Evolutionary conservation across 768 basidiomycete genomes (phyloP), one percentile per base, ranked within the genome.

Genomic region (Chiua virens): DNA sequence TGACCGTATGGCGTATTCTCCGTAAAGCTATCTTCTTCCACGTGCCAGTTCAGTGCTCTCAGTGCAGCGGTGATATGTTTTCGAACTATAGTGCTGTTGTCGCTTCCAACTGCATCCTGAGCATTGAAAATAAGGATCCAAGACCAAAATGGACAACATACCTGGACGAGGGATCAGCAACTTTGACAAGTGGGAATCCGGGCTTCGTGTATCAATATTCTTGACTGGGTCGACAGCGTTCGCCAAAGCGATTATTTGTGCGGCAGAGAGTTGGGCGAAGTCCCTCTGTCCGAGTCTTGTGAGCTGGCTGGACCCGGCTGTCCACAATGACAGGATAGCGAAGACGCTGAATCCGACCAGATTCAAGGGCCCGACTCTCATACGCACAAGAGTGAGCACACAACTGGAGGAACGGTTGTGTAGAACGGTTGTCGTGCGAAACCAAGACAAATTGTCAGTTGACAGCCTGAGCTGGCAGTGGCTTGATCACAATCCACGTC

Each of bases 91-190:
- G 92, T 93, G 63, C 81, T 94, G 59, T 87, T 92, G 39, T 75
- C 79, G 17, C 86, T 87, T 60, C 80, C 87, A 53, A 84, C 88
- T 88, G 49, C 34, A 28, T 8, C 13, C 15, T 21, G 40, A 23
- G 27, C 30, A 48, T 53, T 23, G 58, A 45, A 38, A 42, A 47
- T 35, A 39, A 21, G 17, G 30, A 38, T 21, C 9, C 11, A 14
- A 13, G 11, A 43, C 40, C 23, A 49, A 47, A 51, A 45, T 35
- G 55, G 11, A 42, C 3, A 34, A 78, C 83, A 61, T 73, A 88
- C 91, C 77, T 45, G 85, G 72, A 57, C 96, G 77, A 20, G 96
- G 96, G 53, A 98, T 89, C 43, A 98, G 73, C 15, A 98, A 82
- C 64, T 82, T 85, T 3, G 88, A 87, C 37, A 99, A 64, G 68